Conservation (phyloP, 2,329 filamentous ascomycete genomes). For the Colletotrichum chlorophyti region DNA sequence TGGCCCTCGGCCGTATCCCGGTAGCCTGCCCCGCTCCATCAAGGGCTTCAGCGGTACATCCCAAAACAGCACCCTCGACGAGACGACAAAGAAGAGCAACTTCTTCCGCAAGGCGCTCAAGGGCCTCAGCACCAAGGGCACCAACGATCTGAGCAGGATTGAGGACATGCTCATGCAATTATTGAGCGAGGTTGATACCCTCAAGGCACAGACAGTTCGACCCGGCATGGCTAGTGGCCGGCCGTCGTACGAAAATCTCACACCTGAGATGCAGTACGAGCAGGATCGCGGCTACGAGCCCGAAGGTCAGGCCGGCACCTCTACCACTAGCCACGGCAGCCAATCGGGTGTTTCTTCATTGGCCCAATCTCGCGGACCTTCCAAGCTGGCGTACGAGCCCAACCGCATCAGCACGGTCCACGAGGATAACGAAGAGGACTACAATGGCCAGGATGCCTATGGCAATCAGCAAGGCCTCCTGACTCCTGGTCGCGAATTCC, state of each 20-base stretch:
- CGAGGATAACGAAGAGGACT: slow-evolving; percentile 81
- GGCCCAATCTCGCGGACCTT: slow-evolving; percentile 55
- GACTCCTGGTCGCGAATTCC: slow-evolving; percentile 60
- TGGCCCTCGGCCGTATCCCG: slow-evolving; percentile 84
- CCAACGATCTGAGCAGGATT: slow-evolving; percentile 86
- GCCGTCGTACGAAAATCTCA: slow-evolving; percentile 73
- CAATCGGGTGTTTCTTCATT: slow-evolving; percentile 80
- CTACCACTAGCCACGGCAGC: slow-evolving; percentile 70
- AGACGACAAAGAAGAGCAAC: slow-evolving; percentile 82
- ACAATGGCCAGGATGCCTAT: slow-evolving; percentile 60
- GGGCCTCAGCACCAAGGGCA: slow-evolving; percentile 85
- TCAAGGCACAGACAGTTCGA: slow-evolving; percentile 67
- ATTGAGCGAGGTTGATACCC: slow-evolving; percentile 86
- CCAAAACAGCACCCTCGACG: slow-evolving; percentile 61
- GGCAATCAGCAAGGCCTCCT: slow-evolving; percentile 44
- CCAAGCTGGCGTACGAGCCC: slow-evolving; percentile 55
- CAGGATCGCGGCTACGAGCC: slow-evolving; percentile 82
- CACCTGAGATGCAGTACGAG: slow-evolving; percentile 68
- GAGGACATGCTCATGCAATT: slow-evolving; percentile 93
- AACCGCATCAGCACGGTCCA: slow-evolving; percentile 87
- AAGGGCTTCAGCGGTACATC: slow-evolving; percentile 55
- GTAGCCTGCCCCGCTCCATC: slow-evolving; percentile 65
- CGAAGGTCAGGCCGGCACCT: slow-evolving; percentile 79
- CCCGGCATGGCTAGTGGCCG: slow-evolving; percentile 54
- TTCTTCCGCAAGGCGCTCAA: slow-evolving; percentile 95